These are phyloP conservation scores for Euphorbia schlechtendalii DNA, from an alignment of 441 rosid species.

Conservation along the genomic window DNA sequence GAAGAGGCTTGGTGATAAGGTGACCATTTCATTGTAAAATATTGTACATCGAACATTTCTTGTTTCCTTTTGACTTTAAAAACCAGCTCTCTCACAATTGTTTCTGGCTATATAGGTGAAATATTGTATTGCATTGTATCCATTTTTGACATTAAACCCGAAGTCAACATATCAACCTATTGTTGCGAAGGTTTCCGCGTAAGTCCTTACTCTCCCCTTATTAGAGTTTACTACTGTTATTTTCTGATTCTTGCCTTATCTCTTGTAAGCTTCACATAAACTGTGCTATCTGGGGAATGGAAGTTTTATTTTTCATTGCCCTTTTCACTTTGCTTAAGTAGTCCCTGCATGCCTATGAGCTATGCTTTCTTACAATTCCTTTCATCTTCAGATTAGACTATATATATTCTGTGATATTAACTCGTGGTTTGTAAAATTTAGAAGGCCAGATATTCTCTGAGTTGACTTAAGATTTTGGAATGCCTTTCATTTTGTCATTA, in stretches of 20 bases:
- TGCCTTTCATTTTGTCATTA: not conserved
- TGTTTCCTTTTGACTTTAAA: conserved; percentile 9
- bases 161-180: conserved; percentile 44
- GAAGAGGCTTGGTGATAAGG: conserved; percentile 49
- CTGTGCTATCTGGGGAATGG: not conserved
- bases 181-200: conserved; percentile 50
- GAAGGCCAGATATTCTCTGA: not conserved
- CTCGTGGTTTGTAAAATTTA: not conserved
- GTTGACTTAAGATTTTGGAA: not conserved
- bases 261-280: not conserved
- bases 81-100: conserved; percentile 9
- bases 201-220: conserved; percentile 17
- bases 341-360: conserved; percentile 1
- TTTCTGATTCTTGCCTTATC: not conserved
- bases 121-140: conserved; percentile 62
- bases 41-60: conserved; percentile 6
- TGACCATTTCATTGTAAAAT: conserved; percentile 16
- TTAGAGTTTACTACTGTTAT: conserved; percentile 1
- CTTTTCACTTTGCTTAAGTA: not conserved
- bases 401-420: not conserved
- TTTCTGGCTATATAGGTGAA: conserved; percentile 37
- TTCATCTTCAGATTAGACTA: not conserved
- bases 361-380: not conserved
- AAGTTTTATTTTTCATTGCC: too few species aligned
- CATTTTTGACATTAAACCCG: conserved; percentile 55